Evolutionary conservation across 2,329 filamentous ascomycete genomes (phyloP).

Genomic region (Gaeumannomyces sp.): DNA sequence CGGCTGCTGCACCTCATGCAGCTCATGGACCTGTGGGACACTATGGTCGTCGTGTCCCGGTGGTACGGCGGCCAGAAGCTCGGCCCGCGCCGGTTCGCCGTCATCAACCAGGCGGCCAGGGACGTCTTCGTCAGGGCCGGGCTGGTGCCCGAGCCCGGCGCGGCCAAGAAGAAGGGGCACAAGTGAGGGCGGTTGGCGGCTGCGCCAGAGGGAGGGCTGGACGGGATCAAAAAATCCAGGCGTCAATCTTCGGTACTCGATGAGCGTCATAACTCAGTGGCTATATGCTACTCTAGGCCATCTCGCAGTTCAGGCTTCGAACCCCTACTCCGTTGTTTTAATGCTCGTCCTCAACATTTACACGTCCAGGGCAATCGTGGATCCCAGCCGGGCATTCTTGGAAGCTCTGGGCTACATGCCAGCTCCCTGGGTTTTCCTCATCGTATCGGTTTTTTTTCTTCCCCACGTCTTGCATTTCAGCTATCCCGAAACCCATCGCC

Average conservation of each 20-base stretch:
- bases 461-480: too few relatives aligned
- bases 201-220: neutral
- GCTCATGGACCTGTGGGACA: slow-evolving; percentile 89
- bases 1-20: slow-evolving; percentile 86
- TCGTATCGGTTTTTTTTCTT: too few relatives aligned
- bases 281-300: neutral
- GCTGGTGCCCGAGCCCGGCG: slow-evolving; percentile 47
- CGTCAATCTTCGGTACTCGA: too few relatives aligned
- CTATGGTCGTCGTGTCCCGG: slow-evolving; percentile 84
- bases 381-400: too few relatives aligned
- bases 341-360: too few relatives aligned
- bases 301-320: too few relatives aligned
- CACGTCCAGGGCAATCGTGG: too few relatives aligned
- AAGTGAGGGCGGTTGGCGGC: slow-evolving; percentile 17
- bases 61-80: slow-evolving; percentile 94
- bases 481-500: too few relatives aligned
- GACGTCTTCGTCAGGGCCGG: slow-evolving; percentile 78
- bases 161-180: slow-evolving; percentile 37
- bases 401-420: too few relatives aligned
- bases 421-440: too few relatives aligned
- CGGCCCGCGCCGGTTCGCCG: slow-evolving; percentile 80
- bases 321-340: too few relatives aligned
- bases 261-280: neutral
- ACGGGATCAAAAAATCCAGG: too few relatives aligned
- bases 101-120: slow-evolving; percentile 82